Evolutionary conservation across 768 basidiomycete genomes (phyloP), one percentile per base, ranked within the genome.

Genomic region (Saitozyma podzolica): DNA sequence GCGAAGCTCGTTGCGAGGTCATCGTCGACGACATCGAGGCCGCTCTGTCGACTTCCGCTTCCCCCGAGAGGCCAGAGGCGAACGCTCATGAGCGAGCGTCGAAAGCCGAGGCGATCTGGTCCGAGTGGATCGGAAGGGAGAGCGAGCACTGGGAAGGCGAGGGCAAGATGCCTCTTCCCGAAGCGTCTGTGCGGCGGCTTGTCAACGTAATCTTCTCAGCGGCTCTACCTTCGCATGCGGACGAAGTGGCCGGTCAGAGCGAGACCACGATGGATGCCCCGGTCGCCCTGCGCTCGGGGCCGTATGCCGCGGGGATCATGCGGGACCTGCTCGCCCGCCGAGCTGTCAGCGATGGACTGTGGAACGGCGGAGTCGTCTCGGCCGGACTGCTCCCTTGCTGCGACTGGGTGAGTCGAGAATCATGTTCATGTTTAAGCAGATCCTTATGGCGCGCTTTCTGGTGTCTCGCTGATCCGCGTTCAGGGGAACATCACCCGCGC

Each of bases 341-440:
- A 6, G 41, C 64, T 56, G 62, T 75, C 8, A 65, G 63, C 29
- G 74, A 78, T 43, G 62, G 54, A 37, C 69, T 75, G 70, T 72
- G 64, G 63, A 47, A 52, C 14, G 59, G 58, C 2, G 73, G 74
- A 14, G 56, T 78, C 29, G 62, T 78, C 8, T 51, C n/a, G 1
- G 58, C 58, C 40, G 76, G 64, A 8, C 56, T 78, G 13, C 56
- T 76, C 13, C 63, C 65, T 16, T 56, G 65, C 4, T 65, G 68
- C 3, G 76, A 78, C 55, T 78, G 74, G 74, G 74, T 76, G 56
- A 66, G 76, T 66, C 3, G 6, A 40, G 10, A 16, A 52, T 52
- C 20, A 11, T 40, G 5, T 29, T 2, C 29, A 29, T 29, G 29
- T 29, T 29, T 5, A 29, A 29, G 29, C 29, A 29, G 29, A 29